Conservation (phyloP, 768 basidiomycete genomes). For the Xerocomellus dryophilus region DNA sequence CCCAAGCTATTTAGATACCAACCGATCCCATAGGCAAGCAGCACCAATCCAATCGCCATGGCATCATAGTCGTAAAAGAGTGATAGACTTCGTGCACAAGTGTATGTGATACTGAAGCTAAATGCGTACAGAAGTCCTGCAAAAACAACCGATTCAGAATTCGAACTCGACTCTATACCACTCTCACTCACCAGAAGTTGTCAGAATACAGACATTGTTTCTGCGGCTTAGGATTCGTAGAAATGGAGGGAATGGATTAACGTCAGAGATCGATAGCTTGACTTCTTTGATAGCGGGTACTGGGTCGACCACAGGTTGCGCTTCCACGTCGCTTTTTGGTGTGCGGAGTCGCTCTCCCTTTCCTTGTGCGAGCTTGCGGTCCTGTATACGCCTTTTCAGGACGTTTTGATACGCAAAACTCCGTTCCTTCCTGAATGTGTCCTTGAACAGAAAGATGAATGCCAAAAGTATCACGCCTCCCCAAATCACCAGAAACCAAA, state of each 20-base stretch:
- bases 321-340: slow-evolving; percentile 25
- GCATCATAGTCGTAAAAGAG: slow-evolving; percentile 65
- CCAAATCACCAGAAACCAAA: slow-evolving; percentile 78
- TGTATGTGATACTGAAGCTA: slow-evolving; percentile 68
- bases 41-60: slow-evolving; percentile 71
- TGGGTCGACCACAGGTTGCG: slow-evolving; percentile 11
- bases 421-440: slow-evolving; percentile 82
- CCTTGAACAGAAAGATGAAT: slow-evolving; percentile 72
- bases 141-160: neutral
- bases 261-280: slow-evolving; percentile 60
- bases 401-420: slow-evolving; percentile 76
- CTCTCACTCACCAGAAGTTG: slow-evolving; percentile 34
- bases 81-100: slow-evolving; percentile 68
- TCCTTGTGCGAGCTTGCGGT: slow-evolving; percentile 14
- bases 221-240: slow-evolving; percentile 52
- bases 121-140: slow-evolving; percentile 70
- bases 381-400: slow-evolving; percentile 42
- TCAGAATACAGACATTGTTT: slow-evolving; percentile 67
- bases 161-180: neutral
- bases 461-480: slow-evolving; percentile 51
- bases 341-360: slow-evolving; percentile 17
- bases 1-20: slow-evolving; percentile 10
- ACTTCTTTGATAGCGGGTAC: slow-evolving; percentile 33
- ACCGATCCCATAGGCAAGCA: slow-evolving; percentile 75
- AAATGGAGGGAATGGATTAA: slow-evolving; percentile 71